Base-by-base conservation (phyloP, 1,284 basidiomycete species). In the Cystobasidium pallidum region DNA sequence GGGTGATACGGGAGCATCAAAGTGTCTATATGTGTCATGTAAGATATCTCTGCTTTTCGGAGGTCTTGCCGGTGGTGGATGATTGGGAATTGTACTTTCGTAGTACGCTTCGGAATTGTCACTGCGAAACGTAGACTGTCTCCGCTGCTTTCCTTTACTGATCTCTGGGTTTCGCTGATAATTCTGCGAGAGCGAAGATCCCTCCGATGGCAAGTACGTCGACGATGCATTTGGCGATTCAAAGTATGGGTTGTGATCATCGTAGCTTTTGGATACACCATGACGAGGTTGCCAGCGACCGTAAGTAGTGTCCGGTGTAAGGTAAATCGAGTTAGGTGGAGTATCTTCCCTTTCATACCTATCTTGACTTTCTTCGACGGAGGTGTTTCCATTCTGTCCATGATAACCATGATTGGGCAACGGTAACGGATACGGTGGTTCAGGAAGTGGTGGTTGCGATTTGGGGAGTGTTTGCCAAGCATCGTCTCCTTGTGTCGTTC, bases 1-100 rank as follows among this genome's bases (percentile, higher is more conserved):
- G 26, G 67, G 67, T 6, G 67, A 70, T 2, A 61, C 34, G 6
- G 67, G 67, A 4, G 57, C 32, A 24, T 70, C 67, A 52, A 62
- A 55, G 21, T 70, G 67, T 61, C 24, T 49, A 34, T 61, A 70
- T 7, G 21, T 36, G 30, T 62, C 67, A 17, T 49, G 34, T 1
- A 70, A 2, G 17, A 70, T 26, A 24, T 59, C 67, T 21, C 55
- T 26, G 7, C 54, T 28, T 70, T 70, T 70, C 3, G 67, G 67
- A 34, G 67, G 67, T 39, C 67, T 36, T 30, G 43, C 17, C 17
- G 67, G 67, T 32, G 67, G 55, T n/a, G n/a, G n/a, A n/a, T n/a
- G n/a, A 24, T 10, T 51, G 19, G 45, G 15, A 13, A 39, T 26
- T 28, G 19, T 19, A 13, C 41, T 19, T 10, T 66, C 34, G 51